Evolutionary conservation across 2,329 filamentous ascomycete genomes (phyloP), one percentile per base, ranked within the genome.

Genomic region (Monosporascus cannonballus): DNA sequence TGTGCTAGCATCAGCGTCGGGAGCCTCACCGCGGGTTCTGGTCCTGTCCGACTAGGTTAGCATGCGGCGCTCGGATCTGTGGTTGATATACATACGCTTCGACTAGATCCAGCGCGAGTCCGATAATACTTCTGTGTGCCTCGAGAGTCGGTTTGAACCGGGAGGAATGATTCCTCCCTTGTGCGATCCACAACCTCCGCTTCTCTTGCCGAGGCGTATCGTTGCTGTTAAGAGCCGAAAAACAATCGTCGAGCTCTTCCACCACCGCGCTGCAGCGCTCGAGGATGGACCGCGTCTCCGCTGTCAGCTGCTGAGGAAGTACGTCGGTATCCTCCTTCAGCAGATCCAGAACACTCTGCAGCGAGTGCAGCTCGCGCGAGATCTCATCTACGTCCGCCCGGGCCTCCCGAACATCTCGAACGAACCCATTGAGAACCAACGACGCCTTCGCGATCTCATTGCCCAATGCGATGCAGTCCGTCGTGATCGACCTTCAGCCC

Each of bases 351-450:
- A 73, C 67, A 37, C 66, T 66, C 51, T 71, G 67, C 47, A 76
- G 64, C 42, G 72, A 73, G 53, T 73, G 67, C 27, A 76, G 58
- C 55, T 75, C 72, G 53, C 70, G 67, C 34, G 71, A 70, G 38
- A 75, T 64, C 30, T 57, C 63, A 37, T 73, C 67, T 17, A 74
- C 60, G 24, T 73, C 71, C 36, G 67, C 59, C 17, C 71, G 67
- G 3, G 71, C 69, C 54, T 73, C 71, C 38, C 71, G 71, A 1
- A 75, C 69, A 18, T 72, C 66, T 37, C 71, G 70, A 7, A 73
- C 69, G 51, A 74, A 74, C 38, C 55, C 53, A 53, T 64, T 63
- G 24, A 74, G 59, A 34, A 64, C 55, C 9, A 58, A 51, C 22
- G 67, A 62, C n/a, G 68, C 66, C 41, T 67, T 64, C 30, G 64